Conservation (phyloP, 768 basidiomycete genomes). For the Candolleomyces aberdarensis region DNA sequence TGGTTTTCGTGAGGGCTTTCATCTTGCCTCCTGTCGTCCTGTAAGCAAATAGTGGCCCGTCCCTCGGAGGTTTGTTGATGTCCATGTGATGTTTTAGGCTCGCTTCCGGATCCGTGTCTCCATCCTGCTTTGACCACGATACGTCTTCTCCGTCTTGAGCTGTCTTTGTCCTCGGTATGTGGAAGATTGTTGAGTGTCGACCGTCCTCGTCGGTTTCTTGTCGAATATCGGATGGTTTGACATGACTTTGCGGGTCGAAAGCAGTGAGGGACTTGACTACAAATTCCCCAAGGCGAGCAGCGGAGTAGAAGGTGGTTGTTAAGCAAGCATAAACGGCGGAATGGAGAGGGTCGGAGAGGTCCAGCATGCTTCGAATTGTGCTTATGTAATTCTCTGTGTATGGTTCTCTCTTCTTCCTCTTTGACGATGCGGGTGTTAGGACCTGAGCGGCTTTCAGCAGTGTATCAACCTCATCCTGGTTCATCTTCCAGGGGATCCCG, state of each 20-base stretch:
- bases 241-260: conserved; percentile 27
- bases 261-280: conserved; percentile 25
- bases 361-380: conserved; percentile 16
- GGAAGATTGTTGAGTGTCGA: conserved; percentile 20
- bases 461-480: conserved; percentile 21
- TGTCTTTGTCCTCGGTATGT: conserved; percentile 26
- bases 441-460: conserved; percentile 26
- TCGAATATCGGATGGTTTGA: conserved; percentile 22
- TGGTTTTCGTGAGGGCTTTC: conserved; percentile 22
- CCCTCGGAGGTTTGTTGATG: conserved; percentile 18
- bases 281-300: conserved; percentile 34
- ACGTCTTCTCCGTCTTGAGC: conserved; percentile 5
- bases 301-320: conserved; percentile 34
- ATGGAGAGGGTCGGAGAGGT: conserved; percentile 26
- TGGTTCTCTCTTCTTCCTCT: conserved; percentile 24
- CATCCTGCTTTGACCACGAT: conserved; percentile 14
- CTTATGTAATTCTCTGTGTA: conserved; percentile 24
- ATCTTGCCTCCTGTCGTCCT: background rate
- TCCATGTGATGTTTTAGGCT: conserved; percentile 20
- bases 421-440: conserved; percentile 27
- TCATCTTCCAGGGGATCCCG: conserved; percentile 26
- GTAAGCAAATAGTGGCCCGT: conserved; percentile 14
- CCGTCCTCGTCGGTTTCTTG: conserved; percentile 20
- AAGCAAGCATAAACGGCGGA: conserved; percentile 35
- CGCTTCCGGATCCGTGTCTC: conserved; percentile 14